Evolutionary conservation across 2,329 filamentous ascomycete genomes (phyloP), one percentile per base, ranked within the genome.

Genomic region (Pleomassaria siparia): DNA sequence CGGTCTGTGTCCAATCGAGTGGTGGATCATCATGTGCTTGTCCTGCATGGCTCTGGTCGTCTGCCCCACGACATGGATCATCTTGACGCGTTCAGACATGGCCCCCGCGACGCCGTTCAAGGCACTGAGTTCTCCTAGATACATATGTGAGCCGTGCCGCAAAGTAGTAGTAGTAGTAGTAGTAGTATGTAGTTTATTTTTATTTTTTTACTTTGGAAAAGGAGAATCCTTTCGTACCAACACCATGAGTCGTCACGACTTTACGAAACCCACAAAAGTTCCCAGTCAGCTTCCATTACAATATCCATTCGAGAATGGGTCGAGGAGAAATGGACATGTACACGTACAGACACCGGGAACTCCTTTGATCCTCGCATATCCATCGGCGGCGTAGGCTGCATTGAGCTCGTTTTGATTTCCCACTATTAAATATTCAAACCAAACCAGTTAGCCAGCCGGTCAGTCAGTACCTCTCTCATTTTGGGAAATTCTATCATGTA

Each of bases 381-480:
- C 81, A 52, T 84, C 81, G 2, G 79, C 78, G 0, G 80, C 79
- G 50, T 82, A 83, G 2, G 72, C 79, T 2, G 78, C 77, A 52
- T 83, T 83, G 40, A 84, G 74, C 62, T 84, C 81, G 54, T 83
- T 84, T 44, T 75, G 72, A 50, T 79, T 83, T 49, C 80, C 80
- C 10, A 79, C 74, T 62, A 21, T 3, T 20, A 20, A 18, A 3
- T 15, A 16, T 43, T n/a, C 32, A 21, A 5, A n/a, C 11, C 13
- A 5, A 29, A 9, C 8, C 29, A 4, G 15, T 30, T 30, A n/a
- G n/a, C n/a, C n/a, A n/a, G n/a, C n/a, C n/a, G n/a, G n/a, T n/a
- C n/a, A n/a, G n/a, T n/a, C n/a, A n/a, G n/a, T n/a, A n/a, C n/a
- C n/a, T n/a, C n/a, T n/a, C n/a, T n/a, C n/a, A n/a, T n/a, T n/a